Base-by-base conservation (phyloP, 371 early-diverging fungal genomes). In the Lichtheimia hyalospora region DNA sequence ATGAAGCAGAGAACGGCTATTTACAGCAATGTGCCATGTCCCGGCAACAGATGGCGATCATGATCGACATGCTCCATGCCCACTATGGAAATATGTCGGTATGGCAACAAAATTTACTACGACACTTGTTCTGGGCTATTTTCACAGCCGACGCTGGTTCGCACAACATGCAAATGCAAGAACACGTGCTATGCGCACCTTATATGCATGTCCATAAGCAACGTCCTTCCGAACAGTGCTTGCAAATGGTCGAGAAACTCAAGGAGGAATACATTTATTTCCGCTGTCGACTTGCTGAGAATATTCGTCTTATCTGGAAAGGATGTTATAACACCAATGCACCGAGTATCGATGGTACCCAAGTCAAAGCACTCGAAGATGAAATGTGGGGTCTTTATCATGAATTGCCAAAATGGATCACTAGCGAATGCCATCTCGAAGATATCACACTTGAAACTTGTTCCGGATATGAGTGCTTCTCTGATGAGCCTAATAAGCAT, bases 241-340 rank as follows among this genome's bases (percentile, higher is more conserved):
- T 58, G 14, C 67, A 67, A 21, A 28, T 58, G 14, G 62, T 67
- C 4, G 67, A 67, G 43, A 57, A 52, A 39, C 62, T 67, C 54
- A 67, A 67, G 52, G 67, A 67, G 53, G 67, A 67, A 21, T 67
- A 67, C 43, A 67, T 67, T 40, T 67, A 67, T 34, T 67, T 43
- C 40, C 67, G 67, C 2, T 67, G 67, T 48, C 58, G 62, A 0
- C 52, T 67, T 15, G 67, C 67, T 15, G 62, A 58, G 7, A 55
- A 62, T 23, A 43, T 67, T 15, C 62, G 62, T 12, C 50, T 55
- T 14, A 67, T 67, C n/a, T 57, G 60, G 56, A 46, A 58, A 14
- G 39, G 39, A 27, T 67, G 67, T 25, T 67, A 67, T 52, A 43
- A 41, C 12, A 40, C 61, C 40, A 34, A 49, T 23, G 49, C 58